These are phyloP conservation scores for Hirschioporus abietinus DNA, from an alignment of 768 basidiomycete species.

Conservation along the genomic window DNA sequence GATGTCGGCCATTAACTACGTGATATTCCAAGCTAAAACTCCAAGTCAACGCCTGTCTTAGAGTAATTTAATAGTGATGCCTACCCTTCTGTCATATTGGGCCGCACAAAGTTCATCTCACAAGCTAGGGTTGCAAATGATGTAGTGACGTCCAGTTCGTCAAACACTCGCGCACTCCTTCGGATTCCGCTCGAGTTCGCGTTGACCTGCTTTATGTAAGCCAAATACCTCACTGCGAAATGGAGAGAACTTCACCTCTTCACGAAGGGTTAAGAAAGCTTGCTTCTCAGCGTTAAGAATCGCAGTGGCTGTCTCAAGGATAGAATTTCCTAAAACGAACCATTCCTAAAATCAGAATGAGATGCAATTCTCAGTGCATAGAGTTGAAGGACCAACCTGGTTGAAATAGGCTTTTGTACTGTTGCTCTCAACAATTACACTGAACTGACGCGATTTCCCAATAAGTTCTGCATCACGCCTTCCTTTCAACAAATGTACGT, in stretches of 20 bases:
- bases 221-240: conserved; percentile 2
- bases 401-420: conserved; percentile 68
- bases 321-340: conserved; percentile 66
- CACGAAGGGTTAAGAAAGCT: conserved; percentile 64
- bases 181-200: conserved; percentile 50
- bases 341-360: conserved; percentile 46
- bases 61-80: conserved; percentile 18
- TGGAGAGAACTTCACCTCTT: conserved; percentile 43
- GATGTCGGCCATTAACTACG: conserved; percentile 82
- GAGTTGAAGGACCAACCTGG: conserved; percentile 34
- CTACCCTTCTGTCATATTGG: conserved; percentile 65
- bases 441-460: conserved; percentile 43
- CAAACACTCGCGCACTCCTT: conserved; percentile 70
- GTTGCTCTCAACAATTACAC: conserved; percentile 53
- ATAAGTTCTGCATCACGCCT: conserved; percentile 57
- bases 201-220: conserved; percentile 47
- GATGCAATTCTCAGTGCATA: not conserved
- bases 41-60: not conserved
- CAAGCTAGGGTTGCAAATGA: conserved; percentile 77
- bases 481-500: conserved; percentile 61
- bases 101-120: conserved; percentile 73
- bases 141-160: conserved; percentile 82
- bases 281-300: conserved; percentile 60
- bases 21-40: conserved; percentile 47
- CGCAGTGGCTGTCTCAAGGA: conserved; percentile 49